Conservation (phyloP, 257 asterid species). For the Paulownia fortunei region DNA sequence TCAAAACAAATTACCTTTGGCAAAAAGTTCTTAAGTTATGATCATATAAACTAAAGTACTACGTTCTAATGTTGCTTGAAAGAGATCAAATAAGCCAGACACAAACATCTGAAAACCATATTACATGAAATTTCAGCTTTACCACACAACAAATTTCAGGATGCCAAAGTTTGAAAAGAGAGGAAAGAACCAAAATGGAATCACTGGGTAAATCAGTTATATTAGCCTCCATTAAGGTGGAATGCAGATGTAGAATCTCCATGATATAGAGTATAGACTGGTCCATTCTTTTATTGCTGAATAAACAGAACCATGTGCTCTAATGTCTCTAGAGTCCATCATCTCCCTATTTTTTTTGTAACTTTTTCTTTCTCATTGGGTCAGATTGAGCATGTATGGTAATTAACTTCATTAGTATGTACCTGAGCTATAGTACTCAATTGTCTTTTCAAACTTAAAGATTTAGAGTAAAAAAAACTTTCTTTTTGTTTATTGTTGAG, state of each 20-base stretch:
- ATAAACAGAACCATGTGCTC: background rate
- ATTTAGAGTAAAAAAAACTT: background rate
- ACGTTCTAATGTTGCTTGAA: conserved; percentile 3
- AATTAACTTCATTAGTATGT: conserved; percentile 16
- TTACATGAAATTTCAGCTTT: background rate
- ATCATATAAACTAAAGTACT: background rate
- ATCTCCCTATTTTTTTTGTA: background rate
- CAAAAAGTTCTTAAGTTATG: background rate
- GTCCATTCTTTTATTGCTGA: conserved; percentile 1
- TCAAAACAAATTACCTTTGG: background rate
- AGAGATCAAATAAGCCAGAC: background rate
- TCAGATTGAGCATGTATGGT: background rate
- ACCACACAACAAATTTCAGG: conserved; percentile 6
- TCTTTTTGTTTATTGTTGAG: background rate
- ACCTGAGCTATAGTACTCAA: background rate
- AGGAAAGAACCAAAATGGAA: background rate
- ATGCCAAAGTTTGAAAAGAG: conserved; percentile 12
- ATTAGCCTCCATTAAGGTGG: background rate
- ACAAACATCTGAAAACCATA: conserved; percentile 18
- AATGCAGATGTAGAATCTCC: background rate
- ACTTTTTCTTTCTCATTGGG: background rate
- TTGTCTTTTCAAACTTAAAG: conserved; percentile 6
- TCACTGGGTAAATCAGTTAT: background rate
- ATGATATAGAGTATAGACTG: background rate
- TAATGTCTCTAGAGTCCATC: background rate